Evolutionary conservation across 2,329 filamentous ascomycete genomes (phyloP).

Genomic region (Diaporthe ilicicola): DNA sequence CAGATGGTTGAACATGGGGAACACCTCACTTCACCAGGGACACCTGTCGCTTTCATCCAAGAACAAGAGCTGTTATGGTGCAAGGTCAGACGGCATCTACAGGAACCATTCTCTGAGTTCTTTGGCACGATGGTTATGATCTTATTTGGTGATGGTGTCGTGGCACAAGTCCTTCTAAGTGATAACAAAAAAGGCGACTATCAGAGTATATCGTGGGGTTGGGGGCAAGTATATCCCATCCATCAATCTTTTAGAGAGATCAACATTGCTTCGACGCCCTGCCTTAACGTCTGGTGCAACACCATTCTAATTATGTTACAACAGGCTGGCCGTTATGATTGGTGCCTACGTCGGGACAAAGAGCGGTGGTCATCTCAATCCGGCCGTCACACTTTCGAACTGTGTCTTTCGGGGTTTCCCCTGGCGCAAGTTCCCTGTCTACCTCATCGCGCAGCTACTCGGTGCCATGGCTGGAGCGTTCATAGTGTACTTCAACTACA

Average conservation of each 20-base stretch:
- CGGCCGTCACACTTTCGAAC: conserved; percentile 75
- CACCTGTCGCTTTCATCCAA: background rate
- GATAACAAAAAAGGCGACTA: conserved; percentile 55
- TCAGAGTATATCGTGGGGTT: conserved; percentile 59
- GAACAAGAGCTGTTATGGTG: background rate
- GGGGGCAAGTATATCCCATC: conserved; percentile 49
- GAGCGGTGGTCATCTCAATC: conserved; percentile 74
- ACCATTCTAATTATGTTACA: background rate
- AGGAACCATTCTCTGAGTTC: conserved; percentile 73
- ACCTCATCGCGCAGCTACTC: conserved; percentile 70
- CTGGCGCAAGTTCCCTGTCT: conserved; percentile 75
- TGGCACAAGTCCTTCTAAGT: conserved; percentile 74
- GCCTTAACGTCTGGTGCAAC: background rate
- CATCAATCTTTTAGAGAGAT: background rate
- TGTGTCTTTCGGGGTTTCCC: conserved; percentile 74
- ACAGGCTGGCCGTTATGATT: conserved; percentile 72
- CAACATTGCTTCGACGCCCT: background rate
- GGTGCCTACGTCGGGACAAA: conserved; percentile 73
- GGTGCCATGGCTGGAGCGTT: conserved; percentile 71
- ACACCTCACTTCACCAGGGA: conserved; percentile 1
- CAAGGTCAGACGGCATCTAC: conserved; percentile 40
- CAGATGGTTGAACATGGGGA: conserved; percentile 6
- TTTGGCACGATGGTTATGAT: conserved; percentile 74
- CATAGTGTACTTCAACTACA: conserved; percentile 70
- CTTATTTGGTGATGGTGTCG: conserved; percentile 75